Percentiles rank a stretch among this genome's conserved stretches.
Conservation (phyloP, 306 rosid genomes). For the Fragaria vesca region DNA sequence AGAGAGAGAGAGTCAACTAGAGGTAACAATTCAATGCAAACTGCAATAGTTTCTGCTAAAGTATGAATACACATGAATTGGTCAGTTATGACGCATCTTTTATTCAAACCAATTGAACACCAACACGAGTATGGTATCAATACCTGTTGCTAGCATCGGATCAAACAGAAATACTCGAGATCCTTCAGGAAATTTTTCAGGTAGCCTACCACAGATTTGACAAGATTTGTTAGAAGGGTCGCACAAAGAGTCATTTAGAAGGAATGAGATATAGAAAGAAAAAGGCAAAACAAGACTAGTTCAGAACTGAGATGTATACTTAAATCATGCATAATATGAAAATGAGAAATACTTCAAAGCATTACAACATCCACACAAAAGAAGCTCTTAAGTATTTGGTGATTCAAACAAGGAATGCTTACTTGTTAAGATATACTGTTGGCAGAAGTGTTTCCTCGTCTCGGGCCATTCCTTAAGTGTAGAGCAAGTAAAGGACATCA, state of each 20-base stretch:
- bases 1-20: neutral
- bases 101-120: neutral
- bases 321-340: neutral
- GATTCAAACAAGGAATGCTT: slow-evolving; percentile 27
- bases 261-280: neutral
- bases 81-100: neutral
- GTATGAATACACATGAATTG: neutral
- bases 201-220: slow-evolving; percentile 55
- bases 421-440: slow-evolving; percentile 82
- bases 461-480: slow-evolving; percentile 62
- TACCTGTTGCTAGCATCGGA: slow-evolving; percentile 97
- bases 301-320: neutral
- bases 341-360: neutral
- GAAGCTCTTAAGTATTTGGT: neutral
- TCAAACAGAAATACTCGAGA: slow-evolving; percentile 80
- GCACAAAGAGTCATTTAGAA: neutral
- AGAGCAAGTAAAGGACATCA: slow-evolving; percentile 17
- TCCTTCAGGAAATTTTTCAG: slow-evolving; percentile 67
- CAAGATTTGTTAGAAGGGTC: slow-evolving; percentile 1
- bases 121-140: slow-evolving; percentile 12
- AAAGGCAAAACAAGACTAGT: slow-evolving; percentile 2
- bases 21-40: neutral
- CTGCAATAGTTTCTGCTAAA: neutral
- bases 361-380: neutral
- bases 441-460: slow-evolving; percentile 91